These are phyloP conservation scores for Vaccinium macrocarpon DNA, from an alignment of 148 eudicot genomes.

Conservation along the genomic window DNA sequence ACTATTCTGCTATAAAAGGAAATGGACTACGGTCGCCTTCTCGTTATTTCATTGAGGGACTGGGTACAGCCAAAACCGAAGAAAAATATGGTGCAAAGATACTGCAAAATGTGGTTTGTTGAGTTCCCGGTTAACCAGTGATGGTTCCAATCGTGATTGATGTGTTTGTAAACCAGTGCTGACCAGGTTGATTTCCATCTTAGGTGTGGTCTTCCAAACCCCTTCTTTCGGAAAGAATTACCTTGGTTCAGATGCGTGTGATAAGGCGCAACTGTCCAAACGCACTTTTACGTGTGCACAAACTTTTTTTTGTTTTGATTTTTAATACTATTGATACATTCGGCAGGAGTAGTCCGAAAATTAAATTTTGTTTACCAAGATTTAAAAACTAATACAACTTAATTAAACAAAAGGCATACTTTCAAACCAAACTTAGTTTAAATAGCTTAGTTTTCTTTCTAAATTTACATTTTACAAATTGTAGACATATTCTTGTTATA, in stretches of 20 bases:
- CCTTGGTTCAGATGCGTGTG: neutral
- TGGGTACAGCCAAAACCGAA: neutral
- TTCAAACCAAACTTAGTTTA: too few species aligned
- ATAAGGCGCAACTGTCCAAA: neutral
- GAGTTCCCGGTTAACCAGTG: slow-evolving; percentile 1
- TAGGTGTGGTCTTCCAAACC: slow-evolving; percentile 13
- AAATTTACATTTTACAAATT: too few species aligned
- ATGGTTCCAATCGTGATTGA: slow-evolving; percentile 14
- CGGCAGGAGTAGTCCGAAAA: too few species aligned
- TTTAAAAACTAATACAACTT: too few species aligned
- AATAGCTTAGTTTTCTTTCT: too few species aligned
- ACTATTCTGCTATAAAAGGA: neutral
- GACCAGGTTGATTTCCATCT: slow-evolving; percentile 16
- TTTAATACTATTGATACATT: too few species aligned
- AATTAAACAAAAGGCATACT: too few species aligned
- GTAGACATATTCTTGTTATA: too few species aligned
- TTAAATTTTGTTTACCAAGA: too few species aligned
- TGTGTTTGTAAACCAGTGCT: slow-evolving; percentile 6
- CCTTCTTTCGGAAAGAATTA: neutral
- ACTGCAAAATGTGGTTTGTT: slow-evolving; percentile 15
- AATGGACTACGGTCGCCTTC: slow-evolving; percentile 16
- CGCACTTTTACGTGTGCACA: too few species aligned
- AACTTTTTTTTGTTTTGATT: neutral
- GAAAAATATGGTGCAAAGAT: slow-evolving; percentile 1
- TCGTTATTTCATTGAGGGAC: slow-evolving; percentile 17